phyloP scores from a whole-genome alignment of 495 filamentous ascomycete species.

The Tuber magnatum region DNA sequence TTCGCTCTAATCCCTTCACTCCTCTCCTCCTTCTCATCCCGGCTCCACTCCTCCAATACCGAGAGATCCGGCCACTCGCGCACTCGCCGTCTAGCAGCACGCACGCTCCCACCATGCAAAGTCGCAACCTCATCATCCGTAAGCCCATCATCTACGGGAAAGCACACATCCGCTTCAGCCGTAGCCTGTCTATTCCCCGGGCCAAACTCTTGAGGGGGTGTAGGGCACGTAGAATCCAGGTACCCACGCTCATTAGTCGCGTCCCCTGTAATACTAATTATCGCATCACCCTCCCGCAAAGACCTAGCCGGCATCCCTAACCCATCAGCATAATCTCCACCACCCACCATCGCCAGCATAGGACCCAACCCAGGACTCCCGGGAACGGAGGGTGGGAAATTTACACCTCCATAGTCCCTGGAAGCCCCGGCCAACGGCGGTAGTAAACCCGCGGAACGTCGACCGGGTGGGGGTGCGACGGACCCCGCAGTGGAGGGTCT shows the following conservation, averaged over 20 bases:
- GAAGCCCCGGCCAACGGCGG: constrained; percentile 6
- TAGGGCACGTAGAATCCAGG: constrained; percentile 23
- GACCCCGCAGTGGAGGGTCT: constrained; percentile 31
- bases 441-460: background rate
- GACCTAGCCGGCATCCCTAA: constrained; percentile 52
- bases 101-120: constrained; percentile 27
- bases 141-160: constrained; percentile 49
- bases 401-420: constrained; percentile 49
- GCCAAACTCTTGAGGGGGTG: constrained; percentile 34
- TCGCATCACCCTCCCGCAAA: constrained; percentile 45
- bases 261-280: constrained; percentile 37
- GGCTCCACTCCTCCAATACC: constrained; percentile 82
- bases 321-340: constrained; percentile 34
- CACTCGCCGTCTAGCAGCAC: constrained; percentile 43
- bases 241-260: constrained; percentile 19
- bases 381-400: constrained; percentile 93
- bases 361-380: constrained; percentile 58
- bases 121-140: constrained; percentile 43
- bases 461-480: background rate
- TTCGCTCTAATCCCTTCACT: constrained; percentile 82
- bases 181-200: constrained; percentile 37
- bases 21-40: constrained; percentile 80
- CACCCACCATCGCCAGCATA: constrained; percentile 24
- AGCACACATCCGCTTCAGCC: constrained; percentile 79
- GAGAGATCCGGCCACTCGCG: constrained; percentile 63